Evolutionary conservation across 345 rosid species (phyloP), one percentile per base, ranked within the genome.

Genomic region (Salix caprea): DNA sequence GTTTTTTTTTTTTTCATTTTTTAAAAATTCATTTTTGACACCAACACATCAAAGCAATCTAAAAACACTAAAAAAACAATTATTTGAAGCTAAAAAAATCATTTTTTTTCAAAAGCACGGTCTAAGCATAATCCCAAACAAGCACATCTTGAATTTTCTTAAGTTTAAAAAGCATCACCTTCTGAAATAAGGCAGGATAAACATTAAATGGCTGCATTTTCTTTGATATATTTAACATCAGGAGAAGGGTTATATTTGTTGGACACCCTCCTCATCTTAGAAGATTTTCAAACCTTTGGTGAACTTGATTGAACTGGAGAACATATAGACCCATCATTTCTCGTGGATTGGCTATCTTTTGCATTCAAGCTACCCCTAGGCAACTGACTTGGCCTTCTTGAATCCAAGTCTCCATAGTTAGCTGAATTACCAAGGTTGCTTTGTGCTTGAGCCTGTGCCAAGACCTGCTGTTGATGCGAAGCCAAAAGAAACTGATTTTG

Each of bases 251-350:
- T 13, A 46, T 46, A 19, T 66, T 66, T 6, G 36, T 23, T 9
- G 67, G 40, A 11, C 69, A 66, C 44, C 15, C 21, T 66, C 18
- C 15, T 37, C 42, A 50, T 44, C 36, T 36, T 19, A 58, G 46
- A 71, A 46, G 65, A 65, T 56, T 21, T 26, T 52, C 80, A 78
- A 73, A 89, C 94, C 91, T 87, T 85, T 42, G 91, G 89, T 5
- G 91, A 87, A 76, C 82, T 86, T 79, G 94, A 85, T 65, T 84
- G 88, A 68, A 77, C 78, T 19, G 91, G 90, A 50, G 87, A 87
- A 87, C 88, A 79, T 76, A 84, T 81, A 26, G 91, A 76, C 76
- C 89, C 94, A 74, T 88, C 88, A 72, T 88, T 88, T 82, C 83
- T 86, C 16, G 81, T 73, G 30, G 82, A 77, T 42, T 86, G 94